phyloP scores from a whole-genome alignment of 306 rosid genomes.

The Psophocarpus tetragonolobus region DNA sequence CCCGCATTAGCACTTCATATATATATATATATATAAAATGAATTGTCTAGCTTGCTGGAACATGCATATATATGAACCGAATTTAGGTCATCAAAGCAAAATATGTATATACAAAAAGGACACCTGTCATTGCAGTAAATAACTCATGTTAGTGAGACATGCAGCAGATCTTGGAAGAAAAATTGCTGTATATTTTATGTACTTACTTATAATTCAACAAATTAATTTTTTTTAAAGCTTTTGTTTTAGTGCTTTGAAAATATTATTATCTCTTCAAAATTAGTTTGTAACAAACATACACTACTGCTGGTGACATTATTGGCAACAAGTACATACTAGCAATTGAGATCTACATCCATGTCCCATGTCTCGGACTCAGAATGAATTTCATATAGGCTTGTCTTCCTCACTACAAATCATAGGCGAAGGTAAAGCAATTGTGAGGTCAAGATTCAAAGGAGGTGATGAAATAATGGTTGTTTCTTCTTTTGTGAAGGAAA shows the following conservation, averaged over 20 bases:
- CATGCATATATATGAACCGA: background rate
- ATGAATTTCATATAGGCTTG: conserved; percentile 16
- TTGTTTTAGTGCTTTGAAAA: background rate
- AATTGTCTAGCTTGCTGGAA: background rate
- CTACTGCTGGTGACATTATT: background rate
- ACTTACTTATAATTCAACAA: background rate
- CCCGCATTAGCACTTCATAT: background rate
- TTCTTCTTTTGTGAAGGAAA: conserved; percentile 22
- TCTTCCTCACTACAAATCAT: conserved; percentile 2
- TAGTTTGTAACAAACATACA: background rate
- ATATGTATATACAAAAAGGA: background rate
- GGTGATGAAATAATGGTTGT: conserved; percentile 26
- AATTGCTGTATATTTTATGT: background rate
- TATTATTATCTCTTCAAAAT: background rate
- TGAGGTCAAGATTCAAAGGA: conserved; percentile 56
- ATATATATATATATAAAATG: too few species aligned
- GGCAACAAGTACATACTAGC: background rate
- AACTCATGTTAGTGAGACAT: background rate
- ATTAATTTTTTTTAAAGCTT: background rate
- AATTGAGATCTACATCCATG: conserved; percentile 36
- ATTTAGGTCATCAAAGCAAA: background rate
- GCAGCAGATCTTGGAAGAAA: background rate
- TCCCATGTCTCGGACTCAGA: conserved; percentile 15
- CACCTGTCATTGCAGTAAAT: background rate
- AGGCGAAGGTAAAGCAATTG: conserved; percentile 57